Evolutionary conservation across 768 basidiomycete genomes (phyloP).

Genomic region (Pulveroboletus sp.): DNA sequence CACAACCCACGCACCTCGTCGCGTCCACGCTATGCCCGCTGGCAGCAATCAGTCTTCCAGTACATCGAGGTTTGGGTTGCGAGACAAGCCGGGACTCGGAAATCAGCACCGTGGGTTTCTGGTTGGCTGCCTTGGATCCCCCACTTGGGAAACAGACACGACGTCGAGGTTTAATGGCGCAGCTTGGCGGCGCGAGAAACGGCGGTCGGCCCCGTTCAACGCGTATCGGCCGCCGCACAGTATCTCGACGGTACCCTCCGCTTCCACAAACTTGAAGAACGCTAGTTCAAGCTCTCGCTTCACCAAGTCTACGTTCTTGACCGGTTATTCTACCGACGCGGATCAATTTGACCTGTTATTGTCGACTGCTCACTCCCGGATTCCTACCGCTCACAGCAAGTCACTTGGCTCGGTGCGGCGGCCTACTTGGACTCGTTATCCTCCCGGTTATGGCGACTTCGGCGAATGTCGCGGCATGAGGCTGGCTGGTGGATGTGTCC

Average conservation of each 20-base stretch:
- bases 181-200: slow-evolving; percentile 6
- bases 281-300: slow-evolving; percentile 5
- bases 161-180: slow-evolving; percentile 11
- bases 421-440: not conserved
- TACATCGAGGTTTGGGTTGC: not conserved
- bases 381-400: not conserved
- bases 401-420: not conserved
- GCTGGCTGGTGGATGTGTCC: not conserved
- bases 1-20: slow-evolving; percentile 19
- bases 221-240: slow-evolving; percentile 7
- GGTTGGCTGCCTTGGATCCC: slow-evolving; percentile 32
- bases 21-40: not conserved
- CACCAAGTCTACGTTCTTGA: slow-evolving; percentile 9
- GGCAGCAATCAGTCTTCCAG: not conserved
- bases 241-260: slow-evolving; percentile 2
- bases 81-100: slow-evolving; percentile 6
- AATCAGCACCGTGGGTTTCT: slow-evolving; percentile 13
- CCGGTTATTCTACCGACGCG: slow-evolving; percentile 4
- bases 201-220: slow-evolving; percentile 3
- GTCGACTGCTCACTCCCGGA: not conserved
- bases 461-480: slow-evolving; percentile 1
- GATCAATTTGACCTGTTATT: not conserved
- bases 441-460: not conserved
- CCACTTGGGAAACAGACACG: slow-evolving; percentile 28
- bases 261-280: not conserved